Conservation (phyloP, 176 grass and related monocot genomes). For the Triticum dicoccoides region DNA sequence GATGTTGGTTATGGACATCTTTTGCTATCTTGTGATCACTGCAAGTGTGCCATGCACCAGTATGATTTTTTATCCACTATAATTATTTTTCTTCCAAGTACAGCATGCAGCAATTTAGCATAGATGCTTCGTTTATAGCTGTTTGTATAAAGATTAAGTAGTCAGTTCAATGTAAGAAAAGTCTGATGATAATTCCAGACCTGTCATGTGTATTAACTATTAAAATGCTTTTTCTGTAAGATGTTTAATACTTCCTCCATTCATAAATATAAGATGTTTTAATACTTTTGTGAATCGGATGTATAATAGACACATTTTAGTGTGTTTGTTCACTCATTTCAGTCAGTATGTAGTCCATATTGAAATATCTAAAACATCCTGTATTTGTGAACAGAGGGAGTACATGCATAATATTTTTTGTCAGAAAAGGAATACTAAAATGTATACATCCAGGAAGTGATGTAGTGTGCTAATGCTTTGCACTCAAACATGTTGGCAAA, state of each 20-base stretch:
- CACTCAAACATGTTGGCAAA: background rate
- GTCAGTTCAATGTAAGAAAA: background rate
- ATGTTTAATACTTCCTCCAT: background rate
- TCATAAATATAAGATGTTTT: too few relatives aligned
- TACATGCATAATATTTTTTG: too few relatives aligned
- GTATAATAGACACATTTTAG: too few relatives aligned
- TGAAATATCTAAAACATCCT: too few relatives aligned
- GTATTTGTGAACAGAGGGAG: too few relatives aligned
- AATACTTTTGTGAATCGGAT: too few relatives aligned
- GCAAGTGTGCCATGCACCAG: constrained; percentile 14
- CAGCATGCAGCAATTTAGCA: background rate
- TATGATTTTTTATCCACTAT: constrained; percentile 24
- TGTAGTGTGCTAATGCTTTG: too few relatives aligned
- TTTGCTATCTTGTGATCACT: constrained; percentile 28
- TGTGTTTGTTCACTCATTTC: too few relatives aligned
- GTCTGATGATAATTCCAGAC: background rate
- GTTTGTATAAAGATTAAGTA: background rate
- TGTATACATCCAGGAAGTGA: too few relatives aligned
- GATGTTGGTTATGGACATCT: constrained; percentile 25
- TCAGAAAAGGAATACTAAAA: too few relatives aligned
- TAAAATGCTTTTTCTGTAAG: background rate
- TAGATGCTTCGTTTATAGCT: constrained; percentile 5
- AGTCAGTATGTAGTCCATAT: too few relatives aligned
- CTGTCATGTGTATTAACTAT: background rate
- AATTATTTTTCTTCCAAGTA: background rate